Conservation (phyloP, 1,139 yeast genomes). For the Taiozyma sp. region DNA sequence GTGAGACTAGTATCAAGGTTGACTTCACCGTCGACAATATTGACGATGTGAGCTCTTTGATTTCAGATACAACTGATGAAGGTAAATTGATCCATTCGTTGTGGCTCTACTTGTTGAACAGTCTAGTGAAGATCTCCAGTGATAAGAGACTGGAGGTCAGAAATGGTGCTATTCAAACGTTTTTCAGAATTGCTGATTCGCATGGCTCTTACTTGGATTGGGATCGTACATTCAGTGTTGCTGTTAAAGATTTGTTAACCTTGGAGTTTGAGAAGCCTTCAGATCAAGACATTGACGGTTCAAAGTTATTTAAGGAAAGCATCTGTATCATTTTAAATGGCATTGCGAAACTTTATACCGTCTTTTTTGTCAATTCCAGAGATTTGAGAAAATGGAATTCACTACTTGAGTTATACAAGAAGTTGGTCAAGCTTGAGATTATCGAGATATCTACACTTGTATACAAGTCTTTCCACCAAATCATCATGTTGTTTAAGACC, state of each 20-base stretch:
- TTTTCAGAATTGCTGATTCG: conserved; percentile 77
- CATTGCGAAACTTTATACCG: conserved; percentile 26
- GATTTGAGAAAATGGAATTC: conserved; percentile 40
- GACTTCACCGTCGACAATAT: conserved; percentile 3
- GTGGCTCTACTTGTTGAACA: conserved; percentile 60
- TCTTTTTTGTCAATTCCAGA: conserved; percentile 20
- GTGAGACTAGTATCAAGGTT: conserved; percentile 1
- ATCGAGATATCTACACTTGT: conserved; percentile 45
- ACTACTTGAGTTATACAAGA: conserved; percentile 42
- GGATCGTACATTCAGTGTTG: conserved; percentile 48
- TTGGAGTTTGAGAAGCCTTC: conserved; percentile 21
- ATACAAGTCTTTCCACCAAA: conserved; percentile 44
- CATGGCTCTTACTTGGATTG: conserved; percentile 60
- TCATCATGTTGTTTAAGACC: conserved; percentile 33
- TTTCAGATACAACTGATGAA: conserved; percentile 1
- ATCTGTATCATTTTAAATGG: conserved; percentile 27
- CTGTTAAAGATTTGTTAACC: conserved; percentile 37
- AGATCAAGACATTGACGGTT: conserved; percentile 11
- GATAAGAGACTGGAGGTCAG: conserved; percentile 76
- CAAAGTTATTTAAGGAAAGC: conserved; percentile 15
- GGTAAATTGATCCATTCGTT: conserved; percentile 27
- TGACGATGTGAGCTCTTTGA: conserved; percentile 7
- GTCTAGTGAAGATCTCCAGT: conserved; percentile 54
- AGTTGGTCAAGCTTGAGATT: conserved; percentile 35
- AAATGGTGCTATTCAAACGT: conserved; percentile 84